Base-by-base conservation (phyloP, 495 filamentous ascomycete genomes). In the Cryomyces minteri region DNA sequence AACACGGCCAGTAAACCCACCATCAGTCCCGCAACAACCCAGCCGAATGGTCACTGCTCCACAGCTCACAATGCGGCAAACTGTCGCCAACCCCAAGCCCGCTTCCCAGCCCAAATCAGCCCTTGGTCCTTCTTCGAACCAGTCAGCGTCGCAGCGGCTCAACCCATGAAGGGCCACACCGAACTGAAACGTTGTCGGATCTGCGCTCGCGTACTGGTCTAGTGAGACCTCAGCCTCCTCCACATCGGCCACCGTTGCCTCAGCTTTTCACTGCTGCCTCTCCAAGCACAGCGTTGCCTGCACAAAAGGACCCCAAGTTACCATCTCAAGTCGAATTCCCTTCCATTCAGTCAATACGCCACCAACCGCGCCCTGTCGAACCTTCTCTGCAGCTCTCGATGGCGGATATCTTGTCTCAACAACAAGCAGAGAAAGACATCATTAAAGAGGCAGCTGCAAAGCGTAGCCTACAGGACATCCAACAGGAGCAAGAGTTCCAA, bases 401-500 rank as follows among this genome's bases (percentile, higher is more conserved):
- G 61, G 73, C 77, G n/a, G 82, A 94, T 47, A 96, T 98, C 45
- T 78, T 96, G 28, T 73, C 75, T 11, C 79, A 88, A 56, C 84
- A 98, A 61, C 76, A 80, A 57, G 76, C 73, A 5, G 88, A 93
- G 49, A 90, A 95, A 53, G 74, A 87, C 48, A 69, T 75, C 43
- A 73, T 90, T 49, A 77, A 73, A 37, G 87, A 93, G 61, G 84
- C 84, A n/a, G 67, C 67, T 9, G 80, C 82, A 1, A 94, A 92
- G 58, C 71, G 88, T 38, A 86, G 79, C 48, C 60, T 98, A 37
- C 73, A 88, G 54, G 90, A 96, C 37, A 98, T 98, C 51, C 92
- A 98, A 56, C 74, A 81, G 43, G 90, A 98, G 58, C 90, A 98
- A 58, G 84, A 86, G 32, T 98, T 98, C 61, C 83, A 94, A 59